Conservation (phyloP, 2,329 filamentous ascomycete genomes). For the Trichoderma atrobrunneum region DNA sequence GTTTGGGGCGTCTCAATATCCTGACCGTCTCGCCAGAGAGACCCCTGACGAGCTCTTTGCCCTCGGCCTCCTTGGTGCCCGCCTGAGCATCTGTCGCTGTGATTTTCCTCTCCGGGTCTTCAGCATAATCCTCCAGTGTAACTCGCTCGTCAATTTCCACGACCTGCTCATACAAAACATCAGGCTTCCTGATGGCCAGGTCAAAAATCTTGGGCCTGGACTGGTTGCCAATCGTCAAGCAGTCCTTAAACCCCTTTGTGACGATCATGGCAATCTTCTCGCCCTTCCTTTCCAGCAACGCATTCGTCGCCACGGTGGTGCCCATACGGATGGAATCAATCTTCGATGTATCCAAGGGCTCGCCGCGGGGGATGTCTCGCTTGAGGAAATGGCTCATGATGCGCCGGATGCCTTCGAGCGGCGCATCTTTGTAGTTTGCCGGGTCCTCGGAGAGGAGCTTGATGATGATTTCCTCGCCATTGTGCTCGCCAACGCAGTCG, state of each 20-base stretch:
- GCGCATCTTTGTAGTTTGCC: slow-evolving; percentile 85
- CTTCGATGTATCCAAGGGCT: slow-evolving; percentile 73
- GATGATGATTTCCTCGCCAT: slow-evolving; percentile 76
- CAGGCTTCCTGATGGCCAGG: slow-evolving; percentile 79
- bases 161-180: slow-evolving; percentile 80
- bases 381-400: slow-evolving; percentile 76
- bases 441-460: slow-evolving; percentile 90
- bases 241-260: slow-evolving; percentile 84
- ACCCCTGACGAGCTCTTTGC: slow-evolving; percentile 63
- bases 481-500: slow-evolving; percentile 82
- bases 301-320: slow-evolving; percentile 92
- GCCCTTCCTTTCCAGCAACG: slow-evolving; percentile 83
- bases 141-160: slow-evolving; percentile 91
- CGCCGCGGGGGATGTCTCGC: slow-evolving; percentile 73
- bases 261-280: slow-evolving; percentile 85
- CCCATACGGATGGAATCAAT: slow-evolving; percentile 96
- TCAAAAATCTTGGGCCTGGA: slow-evolving; percentile 88
- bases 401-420: slow-evolving; percentile 84
- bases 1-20: slow-evolving; percentile 59
- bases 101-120: slow-evolving; percentile 67
- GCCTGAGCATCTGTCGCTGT: slow-evolving; percentile 54
- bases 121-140: slow-evolving; percentile 86
- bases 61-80: slow-evolving; percentile 45
- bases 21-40: slow-evolving; percentile 68
- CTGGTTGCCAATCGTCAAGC: slow-evolving; percentile 86